A percentile compares a stretch with the other conserved stretches of the same genome.
Evolutionary conservation across 1,284 basidiomycete species (phyloP).

Genomic region (Rhodotorula sp.): DNA sequence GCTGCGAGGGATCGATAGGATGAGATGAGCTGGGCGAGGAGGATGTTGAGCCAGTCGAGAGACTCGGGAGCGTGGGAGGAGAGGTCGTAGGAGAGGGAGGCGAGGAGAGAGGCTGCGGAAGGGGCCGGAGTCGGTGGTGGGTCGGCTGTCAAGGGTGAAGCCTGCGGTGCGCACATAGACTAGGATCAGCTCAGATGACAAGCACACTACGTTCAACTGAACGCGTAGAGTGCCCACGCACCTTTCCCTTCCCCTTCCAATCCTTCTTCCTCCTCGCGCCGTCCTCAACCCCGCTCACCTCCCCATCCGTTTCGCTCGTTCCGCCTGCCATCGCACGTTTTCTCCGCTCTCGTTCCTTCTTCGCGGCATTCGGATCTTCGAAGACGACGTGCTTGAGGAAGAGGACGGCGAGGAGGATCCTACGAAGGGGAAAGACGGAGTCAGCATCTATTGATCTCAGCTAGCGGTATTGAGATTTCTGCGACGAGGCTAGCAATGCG

Average conservation of each 20-base stretch:
- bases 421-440: background rate
- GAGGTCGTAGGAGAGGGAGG: conserved; percentile 56
- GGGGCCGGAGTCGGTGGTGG: conserved; percentile 48
- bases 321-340: background rate
- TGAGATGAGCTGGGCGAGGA: conserved; percentile 55
- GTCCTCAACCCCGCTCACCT: conserved; percentile 32
- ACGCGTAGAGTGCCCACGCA: conserved; percentile 4
- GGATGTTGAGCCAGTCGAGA: conserved; percentile 58
- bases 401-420: conserved; percentile 49
- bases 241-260: background rate
- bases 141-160: conserved; percentile 27
- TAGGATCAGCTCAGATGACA: background rate
- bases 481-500: background rate
- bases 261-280: conserved; percentile 6
- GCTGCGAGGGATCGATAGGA: conserved; percentile 46
- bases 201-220: conserved; percentile 8
- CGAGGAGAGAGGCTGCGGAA: conserved; percentile 49
- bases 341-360: conserved; percentile 3
- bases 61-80: conserved; percentile 55
- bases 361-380: conserved; percentile 47
- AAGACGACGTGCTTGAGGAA: conserved; percentile 59
- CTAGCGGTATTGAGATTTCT: no score
- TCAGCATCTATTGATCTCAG: no score
- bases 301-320: background rate
- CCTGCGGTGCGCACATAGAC: background rate